Conservation (phyloP, 192 early-diverging fungal species). For the Coemansia sp. region DNA sequence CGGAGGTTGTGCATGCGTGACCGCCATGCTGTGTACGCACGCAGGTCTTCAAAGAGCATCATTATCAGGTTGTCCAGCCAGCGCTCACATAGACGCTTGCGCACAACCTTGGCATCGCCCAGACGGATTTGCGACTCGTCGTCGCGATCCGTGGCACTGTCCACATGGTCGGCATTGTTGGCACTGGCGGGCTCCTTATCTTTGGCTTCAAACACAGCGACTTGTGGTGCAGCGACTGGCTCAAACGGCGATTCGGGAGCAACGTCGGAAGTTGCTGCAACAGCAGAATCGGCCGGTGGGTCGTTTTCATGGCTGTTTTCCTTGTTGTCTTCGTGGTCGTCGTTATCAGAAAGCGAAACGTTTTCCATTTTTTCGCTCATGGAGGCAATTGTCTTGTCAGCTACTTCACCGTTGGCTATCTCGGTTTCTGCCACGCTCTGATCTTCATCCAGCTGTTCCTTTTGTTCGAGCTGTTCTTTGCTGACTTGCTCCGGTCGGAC, state of each 20-base stretch:
- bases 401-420: not conserved
- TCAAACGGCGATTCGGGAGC: slow-evolving; percentile 1
- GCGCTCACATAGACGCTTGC: slow-evolving; percentile 97
- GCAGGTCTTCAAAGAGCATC: slow-evolving; percentile 96
- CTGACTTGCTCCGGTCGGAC: not conserved
- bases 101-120: slow-evolving; percentile 14
- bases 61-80: slow-evolving; percentile 99
- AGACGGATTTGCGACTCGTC: not conserved
- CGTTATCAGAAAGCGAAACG: slow-evolving; percentile 43
- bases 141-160: not conserved
- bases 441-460: slow-evolving; percentile 4
- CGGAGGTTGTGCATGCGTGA: slow-evolving; percentile 70
- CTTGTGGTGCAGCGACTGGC: slow-evolving; percentile 31
- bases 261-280: not conserved
- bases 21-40: slow-evolving; percentile 91
- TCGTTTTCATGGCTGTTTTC: slow-evolving; percentile 17
- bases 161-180: not conserved
- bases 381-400: slow-evolving; percentile 22
- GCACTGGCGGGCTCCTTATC: not conserved
- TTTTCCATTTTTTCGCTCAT: slow-evolving; percentile 56
- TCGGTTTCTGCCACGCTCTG: slow-evolving; percentile 1
- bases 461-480: slow-evolving; percentile 4
- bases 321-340: slow-evolving; percentile 11
- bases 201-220: slow-evolving; percentile 22
- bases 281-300: slow-evolving; percentile 6